Percentiles rank a stretch among this genome's conserved stretches.
Conservation (phyloP, 2,329 filamentous ascomycete species). For the Periconia sp. region DNA sequence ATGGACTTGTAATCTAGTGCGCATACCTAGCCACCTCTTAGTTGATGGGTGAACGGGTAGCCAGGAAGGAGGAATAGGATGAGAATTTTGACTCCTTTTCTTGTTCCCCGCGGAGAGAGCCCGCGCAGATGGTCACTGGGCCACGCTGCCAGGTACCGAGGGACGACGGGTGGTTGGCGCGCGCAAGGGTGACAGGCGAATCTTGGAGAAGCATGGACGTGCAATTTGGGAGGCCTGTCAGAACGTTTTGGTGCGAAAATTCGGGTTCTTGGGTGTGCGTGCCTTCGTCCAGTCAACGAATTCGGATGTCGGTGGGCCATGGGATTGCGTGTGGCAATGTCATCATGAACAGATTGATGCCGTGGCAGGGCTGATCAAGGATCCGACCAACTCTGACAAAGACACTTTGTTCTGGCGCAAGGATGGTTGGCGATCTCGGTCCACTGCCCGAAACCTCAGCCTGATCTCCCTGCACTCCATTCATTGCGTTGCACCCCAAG, state of each 20-base stretch:
- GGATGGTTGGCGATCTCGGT: background rate
- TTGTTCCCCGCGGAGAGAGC: background rate
- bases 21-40: background rate
- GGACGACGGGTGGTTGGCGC: too few relatives aligned
- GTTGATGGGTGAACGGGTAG: background rate
- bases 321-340: background rate
- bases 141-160: background rate
- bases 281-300: background rate
- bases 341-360: background rate
- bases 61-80: background rate
- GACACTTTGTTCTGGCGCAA: background rate
- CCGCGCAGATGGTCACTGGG: background rate
- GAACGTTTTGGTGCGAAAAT: too few relatives aligned
- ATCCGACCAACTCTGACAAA: background rate
- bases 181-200: background rate
- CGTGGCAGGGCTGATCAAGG: background rate
- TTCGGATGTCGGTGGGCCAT: background rate
- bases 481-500: too few relatives aligned
- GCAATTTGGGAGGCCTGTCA: background rate
- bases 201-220: background rate
- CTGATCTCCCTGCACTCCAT: background rate
- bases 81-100: background rate
- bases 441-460: background rate
- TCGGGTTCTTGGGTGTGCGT: too few relatives aligned
- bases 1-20: too few relatives aligned